Conservation (phyloP, 768 basidiomycete species). For the Boletellus ananiceps region DNA sequence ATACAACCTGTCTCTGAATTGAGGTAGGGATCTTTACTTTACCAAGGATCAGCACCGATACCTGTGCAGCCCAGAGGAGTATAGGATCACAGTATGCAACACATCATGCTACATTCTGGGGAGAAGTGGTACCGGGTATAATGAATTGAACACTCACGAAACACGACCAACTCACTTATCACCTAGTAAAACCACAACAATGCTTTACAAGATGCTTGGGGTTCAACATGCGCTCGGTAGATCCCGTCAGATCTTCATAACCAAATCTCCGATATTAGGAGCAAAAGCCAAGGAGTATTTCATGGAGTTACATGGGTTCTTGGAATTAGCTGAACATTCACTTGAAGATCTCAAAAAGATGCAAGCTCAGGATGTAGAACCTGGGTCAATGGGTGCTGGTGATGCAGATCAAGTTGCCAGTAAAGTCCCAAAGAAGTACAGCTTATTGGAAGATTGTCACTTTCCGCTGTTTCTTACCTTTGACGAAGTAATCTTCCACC, state of each 20-base stretch:
- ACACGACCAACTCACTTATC: neutral
- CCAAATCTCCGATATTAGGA: conserved; percentile 63
- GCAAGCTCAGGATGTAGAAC: conserved; percentile 14
- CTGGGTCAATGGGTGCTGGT: conserved; percentile 31
- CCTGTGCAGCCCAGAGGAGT: conserved; percentile 40
- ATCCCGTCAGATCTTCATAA: conserved; percentile 69
- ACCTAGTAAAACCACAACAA: conserved; percentile 66
- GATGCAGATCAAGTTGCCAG: conserved; percentile 23
- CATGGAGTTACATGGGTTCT: conserved; percentile 43
- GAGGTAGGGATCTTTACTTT: too few species aligned
- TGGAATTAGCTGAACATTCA: conserved; percentile 34
- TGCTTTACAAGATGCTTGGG: conserved; percentile 71
- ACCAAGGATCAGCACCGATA: too few species aligned
- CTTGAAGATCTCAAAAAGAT: conserved; percentile 36
- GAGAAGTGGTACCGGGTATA: conserved; percentile 68
- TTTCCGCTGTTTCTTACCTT: conserved; percentile 72
- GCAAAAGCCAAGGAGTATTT: conserved; percentile 66
- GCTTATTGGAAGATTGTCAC: conserved; percentile 51
- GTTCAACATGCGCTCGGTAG: conserved; percentile 47
- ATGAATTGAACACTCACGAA: conserved; percentile 1
- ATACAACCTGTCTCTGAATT: too few species aligned
- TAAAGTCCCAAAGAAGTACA: conserved; percentile 43
- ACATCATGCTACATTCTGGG: conserved; percentile 65
- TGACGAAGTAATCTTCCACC: conserved; percentile 42
- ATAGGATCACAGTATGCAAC: conserved; percentile 54